Evolutionary conservation across 2,329 filamentous ascomycete genomes (phyloP), one percentile per base, ranked within the genome.

Genomic region (Penicillium sp.): DNA sequence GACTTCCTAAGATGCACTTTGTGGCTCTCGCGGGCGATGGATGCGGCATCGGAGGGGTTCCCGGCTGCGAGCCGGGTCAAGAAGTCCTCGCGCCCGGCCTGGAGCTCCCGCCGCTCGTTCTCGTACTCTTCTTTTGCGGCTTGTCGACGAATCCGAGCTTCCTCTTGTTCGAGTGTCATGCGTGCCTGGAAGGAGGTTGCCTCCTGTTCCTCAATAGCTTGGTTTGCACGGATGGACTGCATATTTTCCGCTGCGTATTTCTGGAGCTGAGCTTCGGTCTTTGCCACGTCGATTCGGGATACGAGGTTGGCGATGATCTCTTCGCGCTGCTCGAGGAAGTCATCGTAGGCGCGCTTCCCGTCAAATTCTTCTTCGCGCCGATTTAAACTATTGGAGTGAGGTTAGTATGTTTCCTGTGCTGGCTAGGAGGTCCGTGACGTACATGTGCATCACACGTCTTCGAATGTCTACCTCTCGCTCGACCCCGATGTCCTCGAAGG

Each of bases 381-480:
- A 72, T 97, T 96, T 69, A 97, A 91, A 8, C 91, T 86, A 47
- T 72, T 10, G 8, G 2, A 14, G n/a, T 35, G 1, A 14, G 40
- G 36, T 60, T 47, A 57, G 51, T n/a, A 7, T 24, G 16, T 9
- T 10, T 1, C 2, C 1, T n/a, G 20, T 32, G 1, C 31, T 38
- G 6, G 16, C 4, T 8, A 22, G 42, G 16, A 3, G 23, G 11
- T 7, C 18, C 10, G 26, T 20, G 44, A 61, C 71, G 44, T 69
- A 78, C 73, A 75, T 74, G 43, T 70, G 70, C 59, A 84, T 84
- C 2, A 97, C 88, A 45, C 87, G 78, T 49, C 84, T 81, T 44
- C 93, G 79, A 49, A 97, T 89, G 69, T 98, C 93, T 14, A 96
- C 89, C 71, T 98, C 93, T 46, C 90, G 80, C 77, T 97, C 91